Percentiles rank a stretch among this genome's conserved stretches.
These are phyloP conservation scores for Nepenthes gracilis DNA, from an alignment of 148 eudicot genomes.

Conservation along the genomic window DNA sequence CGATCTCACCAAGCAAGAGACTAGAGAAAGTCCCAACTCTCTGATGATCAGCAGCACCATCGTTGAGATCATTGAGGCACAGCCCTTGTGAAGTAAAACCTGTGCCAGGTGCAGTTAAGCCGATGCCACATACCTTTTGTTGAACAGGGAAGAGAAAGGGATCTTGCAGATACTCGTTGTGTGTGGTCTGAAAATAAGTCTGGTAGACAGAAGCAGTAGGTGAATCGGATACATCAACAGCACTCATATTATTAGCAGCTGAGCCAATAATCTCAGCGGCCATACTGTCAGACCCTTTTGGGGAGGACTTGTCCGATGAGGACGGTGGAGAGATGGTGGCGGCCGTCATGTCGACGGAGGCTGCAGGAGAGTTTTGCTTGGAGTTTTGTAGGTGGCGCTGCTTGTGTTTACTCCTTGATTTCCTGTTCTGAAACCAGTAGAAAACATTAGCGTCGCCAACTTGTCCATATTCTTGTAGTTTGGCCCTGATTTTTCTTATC, in stretches of 20 bases:
- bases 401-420: slow-evolving; percentile 84
- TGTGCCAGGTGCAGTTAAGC: slow-evolving; percentile 1
- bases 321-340: slow-evolving; percentile 51
- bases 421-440: slow-evolving; percentile 96
- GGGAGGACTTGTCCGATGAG: slow-evolving; percentile 53
- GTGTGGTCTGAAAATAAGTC: slow-evolving; percentile 13
- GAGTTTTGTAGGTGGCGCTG: slow-evolving; percentile 40
- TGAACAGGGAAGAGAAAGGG: slow-evolving; percentile 46
- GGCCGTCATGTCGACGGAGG: slow-evolving; percentile 7
- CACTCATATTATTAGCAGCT: slow-evolving; percentile 5
- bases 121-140: slow-evolving; percentile 9
- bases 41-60: slow-evolving; percentile 4
- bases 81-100: slow-evolving; percentile 23
- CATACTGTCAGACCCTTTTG: slow-evolving; percentile 10
- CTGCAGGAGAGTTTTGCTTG: slow-evolving; percentile 4
- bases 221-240: slow-evolving; percentile 27
- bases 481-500: slow-evolving; percentile 68
- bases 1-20: slow-evolving; percentile 48
- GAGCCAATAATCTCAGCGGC: neutral
- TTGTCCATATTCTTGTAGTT: slow-evolving; percentile 81
- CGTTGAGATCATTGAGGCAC: slow-evolving; percentile 27
- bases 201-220: slow-evolving; percentile 64
- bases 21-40: slow-evolving; percentile 21
- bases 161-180: slow-evolving; percentile 7
- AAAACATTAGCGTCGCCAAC: slow-evolving; percentile 98